phyloP scores from a whole-genome alignment of 306 rosid genomes.

The Begonia fuchsioides region DNA sequence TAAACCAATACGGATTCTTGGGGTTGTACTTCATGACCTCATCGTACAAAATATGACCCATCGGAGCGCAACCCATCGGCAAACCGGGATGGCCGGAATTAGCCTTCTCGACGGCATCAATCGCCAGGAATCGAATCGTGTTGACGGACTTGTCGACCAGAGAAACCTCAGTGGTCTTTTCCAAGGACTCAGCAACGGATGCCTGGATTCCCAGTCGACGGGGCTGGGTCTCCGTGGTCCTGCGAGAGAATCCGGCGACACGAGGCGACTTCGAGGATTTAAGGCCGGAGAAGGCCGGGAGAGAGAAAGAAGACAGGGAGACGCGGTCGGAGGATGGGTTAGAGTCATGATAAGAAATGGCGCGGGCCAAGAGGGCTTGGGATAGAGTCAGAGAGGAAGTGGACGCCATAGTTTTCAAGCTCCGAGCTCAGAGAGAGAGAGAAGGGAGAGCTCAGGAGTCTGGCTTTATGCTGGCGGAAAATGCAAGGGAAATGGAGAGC shows the following conservation, averaged over 20 bases:
- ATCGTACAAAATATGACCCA: constrained; percentile 52
- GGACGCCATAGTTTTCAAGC: constrained; percentile 47
- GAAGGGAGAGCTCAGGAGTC: constrained; percentile 8
- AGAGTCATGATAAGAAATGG: constrained; percentile 34
- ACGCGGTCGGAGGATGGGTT: constrained; percentile 31
- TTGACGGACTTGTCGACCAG: constrained; percentile 44
- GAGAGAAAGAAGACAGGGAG: constrained; percentile 34
- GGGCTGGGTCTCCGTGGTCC: background rate
- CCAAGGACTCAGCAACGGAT: constrained; percentile 30
- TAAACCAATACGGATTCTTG: constrained; percentile 42
- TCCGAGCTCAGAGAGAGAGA: constrained; percentile 1
- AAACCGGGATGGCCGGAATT: constrained; percentile 60
- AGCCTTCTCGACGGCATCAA: constrained; percentile 59
- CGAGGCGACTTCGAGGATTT: constrained; percentile 24
- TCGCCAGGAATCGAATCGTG: constrained; percentile 42
- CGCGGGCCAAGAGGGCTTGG: constrained; percentile 44
- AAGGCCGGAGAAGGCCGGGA: constrained; percentile 43
- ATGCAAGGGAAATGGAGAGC: background rate
- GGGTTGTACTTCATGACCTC: constrained; percentile 56
- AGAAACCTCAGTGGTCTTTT: constrained; percentile 20
- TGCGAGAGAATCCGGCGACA: constrained; percentile 15
- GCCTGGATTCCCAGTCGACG: constrained; percentile 22
- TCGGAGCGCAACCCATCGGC: constrained; percentile 66
- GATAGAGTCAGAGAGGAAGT: constrained; percentile 59
- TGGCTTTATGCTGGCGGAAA: background rate